Percentiles rank a stretch among this genome's conserved stretches.
Evolutionary conservation across 2,329 filamentous ascomycete species (phyloP).

Genomic region (Verticillium alfalfae): DNA sequence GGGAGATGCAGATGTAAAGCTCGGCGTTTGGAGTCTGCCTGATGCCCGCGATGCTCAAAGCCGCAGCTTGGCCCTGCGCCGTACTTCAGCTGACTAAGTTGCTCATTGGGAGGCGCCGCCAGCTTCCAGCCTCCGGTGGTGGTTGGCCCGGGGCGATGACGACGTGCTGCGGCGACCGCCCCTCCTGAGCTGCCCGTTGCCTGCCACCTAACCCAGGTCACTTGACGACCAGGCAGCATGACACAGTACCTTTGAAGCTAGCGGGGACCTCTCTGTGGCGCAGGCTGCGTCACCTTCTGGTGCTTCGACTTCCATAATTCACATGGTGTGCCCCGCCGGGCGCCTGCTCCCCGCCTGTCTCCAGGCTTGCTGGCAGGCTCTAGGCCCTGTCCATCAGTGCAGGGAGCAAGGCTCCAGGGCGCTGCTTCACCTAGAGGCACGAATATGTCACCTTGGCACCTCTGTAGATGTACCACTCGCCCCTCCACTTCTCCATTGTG

Average conservation of each 20-base stretch:
- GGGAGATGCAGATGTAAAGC: background rate
- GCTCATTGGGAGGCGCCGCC: background rate
- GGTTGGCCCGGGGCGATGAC: background rate
- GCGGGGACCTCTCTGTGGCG: background rate
- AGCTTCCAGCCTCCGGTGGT: background rate
- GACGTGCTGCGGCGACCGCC: background rate
- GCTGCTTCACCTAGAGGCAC: background rate
- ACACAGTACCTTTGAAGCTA: background rate
- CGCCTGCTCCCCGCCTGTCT: background rate
- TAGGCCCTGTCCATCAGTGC: background rate
- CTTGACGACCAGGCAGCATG: background rate
- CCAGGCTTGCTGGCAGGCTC: too few relatives aligned
- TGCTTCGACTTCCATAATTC: background rate
- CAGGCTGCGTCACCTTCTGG: background rate
- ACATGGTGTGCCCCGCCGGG: background rate
- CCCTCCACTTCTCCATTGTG: background rate
- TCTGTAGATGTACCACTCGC: background rate
- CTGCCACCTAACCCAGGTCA: background rate
- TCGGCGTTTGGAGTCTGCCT: background rate
- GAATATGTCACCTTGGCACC: background rate
- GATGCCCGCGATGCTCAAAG: background rate
- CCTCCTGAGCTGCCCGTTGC: background rate
- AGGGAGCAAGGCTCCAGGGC: background rate
- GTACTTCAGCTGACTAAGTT: background rate
- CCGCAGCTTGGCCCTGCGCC: background rate